Evolutionary conservation across 768 basidiomycete species (phyloP).

Genomic region (Nidula microcarpa): DNA sequence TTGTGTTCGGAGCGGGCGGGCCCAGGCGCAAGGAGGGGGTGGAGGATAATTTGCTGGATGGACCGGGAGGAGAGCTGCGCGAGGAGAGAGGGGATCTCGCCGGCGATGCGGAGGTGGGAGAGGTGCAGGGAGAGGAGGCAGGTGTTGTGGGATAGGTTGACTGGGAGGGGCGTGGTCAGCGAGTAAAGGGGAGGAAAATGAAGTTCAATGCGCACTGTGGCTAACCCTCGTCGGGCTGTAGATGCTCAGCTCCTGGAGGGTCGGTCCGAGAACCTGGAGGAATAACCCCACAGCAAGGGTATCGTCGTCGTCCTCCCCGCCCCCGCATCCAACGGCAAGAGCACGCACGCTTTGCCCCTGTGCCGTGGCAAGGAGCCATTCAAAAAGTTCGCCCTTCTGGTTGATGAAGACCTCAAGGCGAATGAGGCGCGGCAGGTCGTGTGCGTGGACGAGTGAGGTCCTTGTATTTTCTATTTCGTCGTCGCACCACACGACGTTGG

Average conservation of each 20-base stretch:
- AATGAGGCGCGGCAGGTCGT: slow-evolving; percentile 10
- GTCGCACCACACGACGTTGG: slow-evolving; percentile 16
- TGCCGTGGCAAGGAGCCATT: slow-evolving; percentile 3
- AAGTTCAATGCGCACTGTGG: neutral
- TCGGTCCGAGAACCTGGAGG: neutral
- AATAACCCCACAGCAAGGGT: neutral
- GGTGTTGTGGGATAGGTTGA: neutral
- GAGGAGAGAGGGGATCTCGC: neutral
- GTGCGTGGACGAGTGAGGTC: neutral
- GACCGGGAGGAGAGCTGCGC: neutral
- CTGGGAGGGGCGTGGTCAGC: neutral
- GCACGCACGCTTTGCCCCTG: neutral
- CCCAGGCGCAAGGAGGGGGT: neutral
- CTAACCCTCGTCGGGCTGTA: neutral
- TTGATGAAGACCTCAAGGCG: slow-evolving; percentile 6
- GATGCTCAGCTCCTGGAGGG: neutral
- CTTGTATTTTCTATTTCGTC: neutral
- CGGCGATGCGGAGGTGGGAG: neutral
- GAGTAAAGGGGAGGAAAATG: neutral
- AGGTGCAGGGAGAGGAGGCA: neutral
- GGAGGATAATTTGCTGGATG: neutral
- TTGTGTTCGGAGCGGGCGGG: too few relatives aligned
- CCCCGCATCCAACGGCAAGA: neutral
- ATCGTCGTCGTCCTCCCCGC: neutral
- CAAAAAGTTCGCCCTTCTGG: slow-evolving; percentile 4